Evolutionary conservation across 2,329 filamentous ascomycete species (phyloP), one percentile per base, ranked within the genome.

Genomic region (Paraphoma chrysanthemicola): DNA sequence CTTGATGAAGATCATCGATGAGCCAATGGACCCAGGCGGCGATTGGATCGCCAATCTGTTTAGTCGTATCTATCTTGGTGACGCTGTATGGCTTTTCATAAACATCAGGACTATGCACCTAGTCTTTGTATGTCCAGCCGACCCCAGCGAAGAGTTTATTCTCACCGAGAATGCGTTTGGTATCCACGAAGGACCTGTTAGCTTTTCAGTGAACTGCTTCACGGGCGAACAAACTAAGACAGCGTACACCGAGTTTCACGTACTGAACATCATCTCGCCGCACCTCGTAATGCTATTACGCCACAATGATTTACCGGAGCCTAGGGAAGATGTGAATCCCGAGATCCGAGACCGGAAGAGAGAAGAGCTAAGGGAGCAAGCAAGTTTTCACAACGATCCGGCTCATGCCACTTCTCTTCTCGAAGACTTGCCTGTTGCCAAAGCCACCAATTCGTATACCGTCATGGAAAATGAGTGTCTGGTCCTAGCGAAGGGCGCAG

Each of bases 141-240:
- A 23, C 14, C 43, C 23, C 1, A 56, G 50, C 7, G 68, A 70
- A 12, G 75, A 77, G 54, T 77, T 76, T 44, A 28, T 77, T 14
- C 57, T 77, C 48, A 76, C 73, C 0, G 66, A 75, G 33, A 72
- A 77, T 45, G 55, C 57, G 23, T 76, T 71, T 57, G 60, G 58
- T 46, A 61, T 77, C 36, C 63, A 64, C 56, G 74, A 77, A 54
- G 74, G 74, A 2, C 66, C 69, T 14, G 42, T 56, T 9, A 53
- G 53, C 38, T 39, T 11, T 42, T 2, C 29, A 1, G 6, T 50
- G 2, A 29, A 61, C 39, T 31, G n/a, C 3, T n/a, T 28, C 6
- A 58, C 55, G 8, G 45, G 55, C 9, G 42, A 58, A 16, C 28
- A 47, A 1, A 48, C 5, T 23, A 16, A 28, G 12, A 51, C 17